phyloP scores from a whole-genome alignment of 441 rosid genomes.

The Viola pubescens region DNA sequence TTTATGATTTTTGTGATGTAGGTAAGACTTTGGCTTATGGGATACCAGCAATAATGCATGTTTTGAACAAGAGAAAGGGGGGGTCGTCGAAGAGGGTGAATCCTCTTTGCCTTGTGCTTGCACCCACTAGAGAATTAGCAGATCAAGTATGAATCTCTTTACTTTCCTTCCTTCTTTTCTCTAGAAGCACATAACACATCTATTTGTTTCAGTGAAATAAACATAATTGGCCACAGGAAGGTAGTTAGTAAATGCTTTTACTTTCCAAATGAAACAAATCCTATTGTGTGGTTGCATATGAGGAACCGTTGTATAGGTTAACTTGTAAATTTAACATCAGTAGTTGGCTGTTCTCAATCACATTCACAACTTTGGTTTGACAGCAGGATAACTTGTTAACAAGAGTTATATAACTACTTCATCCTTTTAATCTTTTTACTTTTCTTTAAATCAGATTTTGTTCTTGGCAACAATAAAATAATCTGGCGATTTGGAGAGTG shows the following conservation, averaged over 20 bases:
- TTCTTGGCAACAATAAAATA: no score
- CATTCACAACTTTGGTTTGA: no score
- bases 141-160: conserved; percentile 51
- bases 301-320: not conserved
- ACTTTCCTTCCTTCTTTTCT: not conserved
- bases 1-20: conserved; percentile 8
- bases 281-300: not conserved
- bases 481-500: no score
- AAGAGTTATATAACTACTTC: no score
- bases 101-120: conserved; percentile 81
- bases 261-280: not conserved
- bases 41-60: conserved; percentile 77
- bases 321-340: not conserved
- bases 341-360: not conserved
- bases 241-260: not conserved
- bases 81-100: conserved; percentile 37
- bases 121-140: conserved; percentile 93
- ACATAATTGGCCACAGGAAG: not conserved
- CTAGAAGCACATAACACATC: not conserved
- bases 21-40: conserved; percentile 93
- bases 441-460: no score
- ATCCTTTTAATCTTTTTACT: no score
- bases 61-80: conserved; percentile 58
- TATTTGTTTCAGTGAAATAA: no score
- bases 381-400: no score